Base-by-base conservation (phyloP, 306 rosid genomes). In the Sechiopsis laciniata region DNA sequence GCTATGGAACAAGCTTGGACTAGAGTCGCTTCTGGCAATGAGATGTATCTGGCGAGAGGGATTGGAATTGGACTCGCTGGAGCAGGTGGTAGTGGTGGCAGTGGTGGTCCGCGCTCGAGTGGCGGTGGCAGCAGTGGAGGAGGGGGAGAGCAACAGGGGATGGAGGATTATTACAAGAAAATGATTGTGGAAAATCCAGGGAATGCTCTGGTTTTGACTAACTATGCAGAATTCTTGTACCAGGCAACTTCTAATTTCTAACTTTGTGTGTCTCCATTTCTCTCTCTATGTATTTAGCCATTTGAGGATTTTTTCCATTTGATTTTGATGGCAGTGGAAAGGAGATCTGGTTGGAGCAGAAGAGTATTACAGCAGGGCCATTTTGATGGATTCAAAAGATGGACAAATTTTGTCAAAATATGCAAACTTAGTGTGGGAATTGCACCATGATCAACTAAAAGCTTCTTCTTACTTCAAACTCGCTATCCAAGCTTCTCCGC, bases 181-280 rank as follows among this genome's bases (percentile, higher is more conserved):
- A 81, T 87, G 95, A 86, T 91, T 54, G 82, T 84, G 78, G 88
- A 85, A 84, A 88, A 91, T 81, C 99, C 97, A 0, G 91, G 91
- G 7, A 82, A 86, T 67, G 77, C 99, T 2, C 83, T 94, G 85
- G 85, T 91, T 73, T 86, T 91, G 20, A 82, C 96, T 73, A 94
- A 94, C 70, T 91, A 91, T 83, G 99, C 99, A 35, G 82, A 86
- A 6, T 88, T 81, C 75, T 42, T 94, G 73, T 85, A 83, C 79
- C 83, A 87, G 96, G 98, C 82, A 63, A 77, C 64, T 11, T 21
- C 37, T 6, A 45, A 5, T 42, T 37, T 42, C 48, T 42, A 42
- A 42, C 29, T 15, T 54, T 40, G 10, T 40, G 37, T 15, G 26
- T 8, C 37, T 64, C 0, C 35, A 1, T 73, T 17, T 32, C 73